Percentiles rank a stretch among this genome's conserved stretches.
Evolutionary conservation across 164 flowering plant species (phyloP).

Genomic region (Magnolia changhungtana): DNA sequence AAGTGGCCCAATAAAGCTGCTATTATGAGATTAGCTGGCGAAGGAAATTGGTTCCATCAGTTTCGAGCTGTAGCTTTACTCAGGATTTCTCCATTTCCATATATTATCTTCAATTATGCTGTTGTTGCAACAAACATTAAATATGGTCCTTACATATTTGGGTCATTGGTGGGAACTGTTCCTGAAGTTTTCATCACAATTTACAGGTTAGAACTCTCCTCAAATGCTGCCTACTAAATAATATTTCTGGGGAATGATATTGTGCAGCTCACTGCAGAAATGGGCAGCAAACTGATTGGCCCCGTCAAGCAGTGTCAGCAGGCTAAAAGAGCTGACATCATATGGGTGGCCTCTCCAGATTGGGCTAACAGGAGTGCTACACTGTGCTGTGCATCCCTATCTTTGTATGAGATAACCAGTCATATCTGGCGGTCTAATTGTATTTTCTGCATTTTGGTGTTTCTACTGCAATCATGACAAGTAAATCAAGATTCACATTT

Average conservation of each 20-base stretch:
- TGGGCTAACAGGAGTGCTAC: too few species aligned
- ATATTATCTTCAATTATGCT: constrained; percentile 78
- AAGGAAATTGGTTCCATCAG: constrained; percentile 87
- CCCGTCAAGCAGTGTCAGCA: not conserved
- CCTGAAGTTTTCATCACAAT: constrained; percentile 82
- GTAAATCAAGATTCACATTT: too few species aligned
- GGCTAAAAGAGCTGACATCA: not conserved
- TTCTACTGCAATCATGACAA: too few species aligned
- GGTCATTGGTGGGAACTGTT: constrained; percentile 69
- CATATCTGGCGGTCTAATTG: not conserved
- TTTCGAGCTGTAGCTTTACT: constrained; percentile 75
- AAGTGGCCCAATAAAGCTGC: constrained; percentile 87
- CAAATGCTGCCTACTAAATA: not conserved
- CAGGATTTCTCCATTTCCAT: constrained; percentile 94
- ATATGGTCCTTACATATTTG: constrained; percentile 77
- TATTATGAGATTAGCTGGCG: constrained; percentile 76
- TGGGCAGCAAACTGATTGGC: not conserved
- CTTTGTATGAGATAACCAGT: not conserved
- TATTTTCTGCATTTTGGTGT: too few species aligned
- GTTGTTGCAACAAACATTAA: constrained; percentile 83
- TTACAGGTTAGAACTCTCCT: constrained; percentile 60
- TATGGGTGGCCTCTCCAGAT: not conserved
- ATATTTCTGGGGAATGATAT: not conserved
- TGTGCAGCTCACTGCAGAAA: not conserved
- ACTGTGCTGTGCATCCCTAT: too few species aligned